Base-by-base conservation (phyloP, 805 yeast species). In the Candida vartiovaarae region DNA sequence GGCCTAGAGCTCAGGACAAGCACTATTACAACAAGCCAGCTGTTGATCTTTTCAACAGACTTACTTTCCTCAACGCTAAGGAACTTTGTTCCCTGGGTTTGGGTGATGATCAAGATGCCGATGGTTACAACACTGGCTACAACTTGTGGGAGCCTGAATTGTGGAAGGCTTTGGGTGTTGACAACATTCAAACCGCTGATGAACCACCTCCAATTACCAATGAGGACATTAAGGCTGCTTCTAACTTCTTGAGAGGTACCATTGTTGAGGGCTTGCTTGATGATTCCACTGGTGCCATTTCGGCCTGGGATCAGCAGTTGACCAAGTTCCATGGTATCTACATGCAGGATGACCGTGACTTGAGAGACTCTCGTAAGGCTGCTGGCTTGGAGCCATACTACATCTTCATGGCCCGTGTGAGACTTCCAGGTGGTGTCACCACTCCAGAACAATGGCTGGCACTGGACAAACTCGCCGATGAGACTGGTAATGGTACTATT, bases 61-160 rank as follows among this genome's bases (percentile, higher is more conserved):
- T 91, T 49, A 68, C 67, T 50, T 67, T 82, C 46, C 72, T 87
- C 46, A 93, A 95, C 36, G 96, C 84, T 47, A 78, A 73, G 47
- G 79, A 78, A 47, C 67, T 91, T 43, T 75, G 78, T 45, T 85
- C 84, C 3, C 65, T 89, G 37, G 97, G 96, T 20, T 71, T 86
- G 39, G 98, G 98, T 66, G 97, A 91, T 64, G 98, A 91, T 61
- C 98, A 91, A 68, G 98, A 87, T 62, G 95, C 95, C 24, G 97
- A 91, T 69, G 97, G 97, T 23, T 89, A 74, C 66, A 80, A 81
- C 54, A 90, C 97, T 27, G 96, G 93, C n/a, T 91, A 83, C 63
- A 78, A 80, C 47, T 80, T 68, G 36, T 91, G 97, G 96, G 91
- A 87, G 64, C 76, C 83, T 24, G 71, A 73, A 49, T 60, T 91